A percentile compares a stretch with the other conserved stretches of the same genome.
Evolutionary conservation across 768 basidiomycete species (phyloP).

Genomic region (Macrolepiota fuliginosa): DNA sequence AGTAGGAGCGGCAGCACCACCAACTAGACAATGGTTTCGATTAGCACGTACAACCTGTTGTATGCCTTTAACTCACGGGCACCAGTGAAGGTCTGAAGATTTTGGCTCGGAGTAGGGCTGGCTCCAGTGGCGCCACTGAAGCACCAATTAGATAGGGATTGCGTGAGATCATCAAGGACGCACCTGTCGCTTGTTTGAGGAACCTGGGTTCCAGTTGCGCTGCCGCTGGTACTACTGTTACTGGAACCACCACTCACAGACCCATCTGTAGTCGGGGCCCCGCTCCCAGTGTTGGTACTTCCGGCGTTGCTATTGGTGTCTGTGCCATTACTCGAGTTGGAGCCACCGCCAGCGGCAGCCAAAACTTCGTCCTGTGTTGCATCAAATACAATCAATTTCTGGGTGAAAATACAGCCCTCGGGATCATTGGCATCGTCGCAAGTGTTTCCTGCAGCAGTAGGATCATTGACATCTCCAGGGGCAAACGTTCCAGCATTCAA

Average conservation of each 20-base stretch:
- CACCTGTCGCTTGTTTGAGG: not conserved
- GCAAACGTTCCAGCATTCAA: slow-evolving; percentile 62
- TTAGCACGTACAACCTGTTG: not conserved
- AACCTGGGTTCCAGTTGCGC: slow-evolving; percentile 11
- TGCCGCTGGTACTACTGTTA: slow-evolving; percentile 7
- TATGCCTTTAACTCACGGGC: slow-evolving; percentile 30
- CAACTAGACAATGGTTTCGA: slow-evolving; percentile 28
- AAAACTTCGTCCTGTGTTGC: slow-evolving; percentile 57
- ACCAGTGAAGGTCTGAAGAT: slow-evolving; percentile 53
- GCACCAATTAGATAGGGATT: slow-evolving; percentile 14
- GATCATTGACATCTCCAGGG: slow-evolving; percentile 50
- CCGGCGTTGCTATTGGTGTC: not conserved
- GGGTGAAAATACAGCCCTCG: slow-evolving; percentile 60
- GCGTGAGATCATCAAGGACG: not conserved
- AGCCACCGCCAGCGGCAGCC: slow-evolving; percentile 42
- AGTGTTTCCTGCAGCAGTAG: slow-evolving; percentile 52
- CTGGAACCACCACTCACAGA: slow-evolving; percentile 13
- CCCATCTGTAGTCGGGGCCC: slow-evolving; percentile 10
- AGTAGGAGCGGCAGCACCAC: slow-evolving; percentile 40
- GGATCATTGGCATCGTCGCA: slow-evolving; percentile 53
- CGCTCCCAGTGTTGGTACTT: slow-evolving; percentile 16
- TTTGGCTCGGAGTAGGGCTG: slow-evolving; percentile 23
- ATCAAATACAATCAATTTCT: slow-evolving; percentile 55
- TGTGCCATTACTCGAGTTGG: slow-evolving; percentile 3
- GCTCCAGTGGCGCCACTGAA: slow-evolving; percentile 14